These are phyloP conservation scores for Talaromyces albobiverticillius DNA, from an alignment of 2,329 filamentous ascomycete genomes.

Conservation along the genomic window DNA sequence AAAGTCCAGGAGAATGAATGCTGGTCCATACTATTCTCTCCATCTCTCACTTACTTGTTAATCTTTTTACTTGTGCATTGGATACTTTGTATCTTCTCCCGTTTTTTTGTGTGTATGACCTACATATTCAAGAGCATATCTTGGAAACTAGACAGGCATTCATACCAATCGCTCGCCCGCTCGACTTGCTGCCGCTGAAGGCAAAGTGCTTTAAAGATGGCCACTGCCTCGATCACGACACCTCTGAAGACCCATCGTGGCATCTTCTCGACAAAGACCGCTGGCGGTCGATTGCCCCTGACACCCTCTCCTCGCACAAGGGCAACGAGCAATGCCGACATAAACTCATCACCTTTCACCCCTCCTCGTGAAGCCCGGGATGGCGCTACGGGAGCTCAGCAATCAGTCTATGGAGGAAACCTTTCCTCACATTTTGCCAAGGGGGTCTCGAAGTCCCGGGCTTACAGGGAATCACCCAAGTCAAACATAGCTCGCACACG, in stretches of 20 bases:
- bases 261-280: constrained; percentile 87
- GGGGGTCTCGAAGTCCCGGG: constrained; percentile 47
- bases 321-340: constrained; percentile 48
- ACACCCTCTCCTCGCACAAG: constrained; percentile 81
- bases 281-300: constrained; percentile 89
- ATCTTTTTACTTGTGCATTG: constrained; percentile 31
- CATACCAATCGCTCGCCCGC: constrained; percentile 34
- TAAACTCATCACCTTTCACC: constrained; percentile 71
- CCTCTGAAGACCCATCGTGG: constrained; percentile 93
- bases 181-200: too few species aligned
- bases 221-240: constrained; percentile 77
- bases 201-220: constrained; percentile 56
- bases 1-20: constrained; percentile 19
- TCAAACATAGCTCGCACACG: constrained; percentile 75
- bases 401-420: constrained; percentile 78
- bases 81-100: constrained; percentile 26
- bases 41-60: constrained; percentile 19
- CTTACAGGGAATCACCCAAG: constrained; percentile 85
- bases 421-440: constrained; percentile 76
- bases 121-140: constrained; percentile 16
- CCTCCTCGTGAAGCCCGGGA: constrained; percentile 62
- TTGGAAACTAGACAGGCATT: constrained; percentile 33
- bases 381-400: constrained; percentile 52
- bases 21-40: constrained; percentile 19
- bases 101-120: constrained; percentile 27